Evolutionary conservation across 2,329 filamentous ascomycete species (phyloP).

Genomic region (Colletotrichum lini): DNA sequence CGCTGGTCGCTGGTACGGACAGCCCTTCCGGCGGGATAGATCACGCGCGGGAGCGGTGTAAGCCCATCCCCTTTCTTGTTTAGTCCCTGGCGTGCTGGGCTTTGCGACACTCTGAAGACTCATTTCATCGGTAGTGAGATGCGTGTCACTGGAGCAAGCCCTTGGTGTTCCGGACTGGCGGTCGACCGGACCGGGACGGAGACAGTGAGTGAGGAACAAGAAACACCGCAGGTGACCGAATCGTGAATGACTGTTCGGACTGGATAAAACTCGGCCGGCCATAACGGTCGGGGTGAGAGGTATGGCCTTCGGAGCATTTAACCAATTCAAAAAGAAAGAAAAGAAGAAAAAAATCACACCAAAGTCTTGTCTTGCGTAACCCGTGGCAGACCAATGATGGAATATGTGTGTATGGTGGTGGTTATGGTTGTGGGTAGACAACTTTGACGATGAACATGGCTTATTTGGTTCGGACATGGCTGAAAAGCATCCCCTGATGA

Average conservation of each 20-base stretch:
- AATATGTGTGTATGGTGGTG: background rate
- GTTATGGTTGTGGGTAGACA: background rate
- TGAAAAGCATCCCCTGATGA: background rate
- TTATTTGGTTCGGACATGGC: background rate
- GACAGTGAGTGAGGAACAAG: background rate
- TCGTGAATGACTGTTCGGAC: background rate
- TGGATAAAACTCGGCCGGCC: background rate
- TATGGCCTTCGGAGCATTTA: background rate
- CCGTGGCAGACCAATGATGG: background rate
- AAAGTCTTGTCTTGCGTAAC: background rate
- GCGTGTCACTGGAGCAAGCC: constrained; percentile 3
- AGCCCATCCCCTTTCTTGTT: too few relatives aligned
- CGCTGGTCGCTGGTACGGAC: too few relatives aligned
- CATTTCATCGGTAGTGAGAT: background rate
- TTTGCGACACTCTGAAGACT: background rate
- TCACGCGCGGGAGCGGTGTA: too few relatives aligned
- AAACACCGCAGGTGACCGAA: background rate
- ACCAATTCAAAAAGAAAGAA: too few relatives aligned
- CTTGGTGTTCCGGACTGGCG: background rate
- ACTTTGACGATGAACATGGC: background rate
- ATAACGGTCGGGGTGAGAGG: constrained; percentile 1
- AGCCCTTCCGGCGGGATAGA: too few relatives aligned
- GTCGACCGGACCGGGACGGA: background rate
- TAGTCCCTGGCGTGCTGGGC: background rate
- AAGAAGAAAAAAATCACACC: too few relatives aligned